phyloP scores from a whole-genome alignment of 345 rosid species.

The Moringa oleifera region DNA sequence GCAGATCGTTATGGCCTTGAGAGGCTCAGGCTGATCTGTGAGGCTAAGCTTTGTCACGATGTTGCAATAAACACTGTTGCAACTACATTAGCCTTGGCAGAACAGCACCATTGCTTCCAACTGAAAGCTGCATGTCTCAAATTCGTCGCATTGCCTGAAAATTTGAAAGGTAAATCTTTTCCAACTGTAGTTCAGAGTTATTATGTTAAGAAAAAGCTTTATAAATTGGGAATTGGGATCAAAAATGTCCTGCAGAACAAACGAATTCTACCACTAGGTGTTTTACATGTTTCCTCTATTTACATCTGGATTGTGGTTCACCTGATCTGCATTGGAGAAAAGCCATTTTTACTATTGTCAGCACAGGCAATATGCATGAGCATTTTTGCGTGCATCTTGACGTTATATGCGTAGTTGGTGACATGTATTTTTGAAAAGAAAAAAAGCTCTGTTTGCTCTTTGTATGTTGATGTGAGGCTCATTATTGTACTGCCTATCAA shows the following conservation, averaged over 20 bases:
- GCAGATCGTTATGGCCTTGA: conserved; percentile 77
- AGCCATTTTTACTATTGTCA: background rate
- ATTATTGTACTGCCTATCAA: too few relatives aligned
- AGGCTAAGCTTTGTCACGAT: conserved; percentile 61
- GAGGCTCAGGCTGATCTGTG: conserved; percentile 65
- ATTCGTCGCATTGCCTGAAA: conserved; percentile 51
- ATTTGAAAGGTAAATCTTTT: conserved; percentile 46
- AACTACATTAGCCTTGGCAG: conserved; percentile 73
- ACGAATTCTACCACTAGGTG: background rate
- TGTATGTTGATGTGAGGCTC: background rate
- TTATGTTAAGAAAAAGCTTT: too few relatives aligned
- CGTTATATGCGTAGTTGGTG: background rate
- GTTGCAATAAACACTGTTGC: conserved; percentile 72
- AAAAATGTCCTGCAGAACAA: background rate
- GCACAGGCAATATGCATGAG: background rate
- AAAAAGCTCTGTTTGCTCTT: too few relatives aligned
- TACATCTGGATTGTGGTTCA: background rate
- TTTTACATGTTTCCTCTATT: too few relatives aligned
- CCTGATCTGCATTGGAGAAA: background rate
- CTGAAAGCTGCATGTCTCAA: conserved; percentile 69
- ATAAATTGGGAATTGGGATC: too few relatives aligned
- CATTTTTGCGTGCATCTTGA: background rate
- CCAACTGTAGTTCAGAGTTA: background rate
- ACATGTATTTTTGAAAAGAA: background rate
- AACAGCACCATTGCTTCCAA: conserved; percentile 74